phyloP scores from a whole-genome alignment of 1,284 basidiomycete species.

The Tylopilus sp. region DNA sequence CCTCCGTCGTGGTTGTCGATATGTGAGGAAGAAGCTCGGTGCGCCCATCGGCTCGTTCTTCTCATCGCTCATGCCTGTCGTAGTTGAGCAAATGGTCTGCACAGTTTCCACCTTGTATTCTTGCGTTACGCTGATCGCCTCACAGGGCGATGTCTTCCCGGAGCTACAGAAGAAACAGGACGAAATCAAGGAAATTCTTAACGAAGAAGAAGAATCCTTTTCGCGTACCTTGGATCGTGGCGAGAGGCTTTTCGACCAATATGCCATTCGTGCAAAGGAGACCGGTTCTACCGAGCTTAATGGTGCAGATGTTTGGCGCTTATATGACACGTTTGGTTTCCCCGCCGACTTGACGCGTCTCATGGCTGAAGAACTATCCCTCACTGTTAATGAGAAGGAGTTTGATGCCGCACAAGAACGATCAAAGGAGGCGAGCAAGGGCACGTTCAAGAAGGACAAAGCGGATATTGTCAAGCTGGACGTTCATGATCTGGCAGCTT shows the following conservation, averaged over 20 bases:
- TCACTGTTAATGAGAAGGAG: constrained; percentile 84
- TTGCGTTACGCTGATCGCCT: constrained; percentile 11
- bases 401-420: constrained; percentile 88
- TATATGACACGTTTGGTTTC: constrained; percentile 99
- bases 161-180: constrained; percentile 83
- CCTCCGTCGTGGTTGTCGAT: constrained; percentile 87
- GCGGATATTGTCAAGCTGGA: constrained; percentile 82
- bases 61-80: constrained; percentile 85
- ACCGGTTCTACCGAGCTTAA: constrained; percentile 67
- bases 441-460: constrained; percentile 64
- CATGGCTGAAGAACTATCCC: constrained; percentile 93
- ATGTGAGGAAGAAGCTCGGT: constrained; percentile 92
- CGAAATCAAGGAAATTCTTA: constrained; percentile 92
- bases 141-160: constrained; percentile 84
- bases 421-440: constrained; percentile 92
- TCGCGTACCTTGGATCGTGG: constrained; percentile 95
- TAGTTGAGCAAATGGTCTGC: constrained; percentile 84
- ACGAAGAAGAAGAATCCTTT: constrained; percentile 98
- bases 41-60: constrained; percentile 96
- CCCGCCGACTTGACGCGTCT: constrained; percentile 94
- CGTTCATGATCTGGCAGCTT: constrained; percentile 88
- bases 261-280: constrained; percentile 69
- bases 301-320: constrained; percentile 93
- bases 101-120: not conserved
- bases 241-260: constrained; percentile 94